Percentiles rank a stretch among this genome's conserved stretches.
These are phyloP conservation scores for Fusarium coicis DNA, from an alignment of 2,329 filamentous ascomycete genomes.

Conservation along the genomic window DNA sequence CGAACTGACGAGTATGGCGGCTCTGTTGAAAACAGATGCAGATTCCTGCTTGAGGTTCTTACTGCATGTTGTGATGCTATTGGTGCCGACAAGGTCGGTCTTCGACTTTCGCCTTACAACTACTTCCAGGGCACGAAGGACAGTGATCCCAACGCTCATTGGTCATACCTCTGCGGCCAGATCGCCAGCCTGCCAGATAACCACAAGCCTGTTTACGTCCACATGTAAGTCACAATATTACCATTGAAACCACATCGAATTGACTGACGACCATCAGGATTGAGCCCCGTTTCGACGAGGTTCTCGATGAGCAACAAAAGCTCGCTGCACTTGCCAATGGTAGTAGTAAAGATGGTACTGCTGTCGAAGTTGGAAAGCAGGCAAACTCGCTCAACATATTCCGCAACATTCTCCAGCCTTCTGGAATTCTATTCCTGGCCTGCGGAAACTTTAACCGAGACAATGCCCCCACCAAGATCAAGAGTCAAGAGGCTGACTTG, in stretches of 20 bases:
- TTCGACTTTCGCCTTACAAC: conserved; percentile 45
- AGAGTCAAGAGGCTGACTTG: conserved; percentile 45
- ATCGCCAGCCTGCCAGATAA: conserved; percentile 47
- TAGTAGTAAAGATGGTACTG: background rate
- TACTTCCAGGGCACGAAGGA: conserved; percentile 47
- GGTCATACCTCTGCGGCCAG: conserved; percentile 50
- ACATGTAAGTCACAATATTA: background rate
- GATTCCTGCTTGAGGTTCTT: conserved; percentile 33
- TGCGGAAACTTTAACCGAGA: conserved; percentile 55
- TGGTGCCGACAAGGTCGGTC: conserved; percentile 35
- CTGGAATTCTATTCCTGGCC: conserved; percentile 58
- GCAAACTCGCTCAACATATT: conserved; percentile 53
- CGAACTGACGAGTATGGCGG: conserved; percentile 36
- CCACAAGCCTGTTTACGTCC: conserved; percentile 1
- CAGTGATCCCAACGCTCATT: conserved; percentile 49
- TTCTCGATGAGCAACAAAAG: conserved; percentile 57
- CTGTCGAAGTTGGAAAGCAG: conserved; percentile 10
- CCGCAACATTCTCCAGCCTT: conserved; percentile 52
- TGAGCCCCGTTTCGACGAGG: conserved; percentile 60
- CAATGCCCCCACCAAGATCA: conserved; percentile 45
- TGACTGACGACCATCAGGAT: conserved; percentile 44
- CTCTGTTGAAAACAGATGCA: conserved; percentile 36
- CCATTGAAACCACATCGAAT: accelerated
- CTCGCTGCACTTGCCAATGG: conserved; percentile 49
- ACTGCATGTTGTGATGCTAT: conserved; percentile 26